Evolutionary conservation across 495 filamentous ascomycete genomes (phyloP).

Genomic region (Parathielavia appendiculata): DNA sequence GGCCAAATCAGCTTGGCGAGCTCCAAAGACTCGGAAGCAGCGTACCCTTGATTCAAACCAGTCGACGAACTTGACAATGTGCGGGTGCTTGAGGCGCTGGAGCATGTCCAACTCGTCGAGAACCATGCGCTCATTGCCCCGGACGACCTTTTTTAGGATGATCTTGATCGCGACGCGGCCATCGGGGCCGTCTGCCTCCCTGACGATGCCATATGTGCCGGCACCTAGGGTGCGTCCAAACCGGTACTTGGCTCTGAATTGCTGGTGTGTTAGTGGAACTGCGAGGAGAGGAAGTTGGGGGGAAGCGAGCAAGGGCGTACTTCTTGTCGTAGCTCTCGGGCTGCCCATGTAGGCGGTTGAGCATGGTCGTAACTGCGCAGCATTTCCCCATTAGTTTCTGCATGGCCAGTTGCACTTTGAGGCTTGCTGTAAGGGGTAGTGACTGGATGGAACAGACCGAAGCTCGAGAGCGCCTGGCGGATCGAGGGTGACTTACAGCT

Average conservation of each 20-base stretch:
- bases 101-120: slow-evolving; percentile 94
- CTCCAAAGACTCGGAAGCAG: slow-evolving; percentile 4
- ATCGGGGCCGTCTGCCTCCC: slow-evolving; percentile 77
- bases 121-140: slow-evolving; percentile 97
- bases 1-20: slow-evolving; percentile 6
- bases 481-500: slow-evolving; percentile 36
- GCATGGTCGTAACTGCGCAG: slow-evolving; percentile 72
- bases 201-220: slow-evolving; percentile 96
- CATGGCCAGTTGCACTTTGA: neutral
- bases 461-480: slow-evolving; percentile 19
- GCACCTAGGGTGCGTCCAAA: slow-evolving; percentile 93
- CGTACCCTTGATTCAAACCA: slow-evolving; percentile 95
- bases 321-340: slow-evolving; percentile 99
- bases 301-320: slow-evolving; percentile 42
- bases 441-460: slow-evolving; percentile 24
- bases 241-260: slow-evolving; percentile 70
- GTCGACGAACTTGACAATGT: slow-evolving; percentile 97
- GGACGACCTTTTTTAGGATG: slow-evolving; percentile 98
- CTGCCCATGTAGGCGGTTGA: slow-evolving; percentile 96
- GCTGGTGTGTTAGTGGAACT: slow-evolving; percentile 16
- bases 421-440: neutral
- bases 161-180: slow-evolving; percentile 97
- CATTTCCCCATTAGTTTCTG: slow-evolving; percentile 18
- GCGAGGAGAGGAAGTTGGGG: neutral
- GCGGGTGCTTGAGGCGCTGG: slow-evolving; percentile 81